Conservation (phyloP, 768 basidiomycete species). For the Tricholoma furcatifolium region DNA sequence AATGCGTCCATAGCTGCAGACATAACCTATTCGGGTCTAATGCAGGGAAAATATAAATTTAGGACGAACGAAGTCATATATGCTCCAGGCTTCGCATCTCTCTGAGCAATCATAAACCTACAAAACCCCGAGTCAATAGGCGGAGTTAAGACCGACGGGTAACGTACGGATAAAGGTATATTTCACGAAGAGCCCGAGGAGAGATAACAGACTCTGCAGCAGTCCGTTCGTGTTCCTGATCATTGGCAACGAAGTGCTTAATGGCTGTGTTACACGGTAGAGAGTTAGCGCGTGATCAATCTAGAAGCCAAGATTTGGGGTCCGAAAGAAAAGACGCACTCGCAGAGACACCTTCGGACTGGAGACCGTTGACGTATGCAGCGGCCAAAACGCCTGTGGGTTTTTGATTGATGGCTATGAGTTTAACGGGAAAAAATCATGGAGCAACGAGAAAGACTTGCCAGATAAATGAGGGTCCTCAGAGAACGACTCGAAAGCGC, state of each 20-base stretch:
- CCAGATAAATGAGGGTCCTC: conserved; percentile 71
- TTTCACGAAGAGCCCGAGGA: conserved; percentile 64
- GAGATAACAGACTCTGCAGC: conserved; percentile 64
- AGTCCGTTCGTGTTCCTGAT: conserved; percentile 71
- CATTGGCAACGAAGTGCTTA: conserved; percentile 75
- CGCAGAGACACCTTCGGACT: conserved; percentile 62
- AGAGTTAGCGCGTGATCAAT: background rate
- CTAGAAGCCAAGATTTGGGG: background rate
- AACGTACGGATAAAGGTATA: conserved; percentile 68
- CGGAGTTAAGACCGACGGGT: background rate
- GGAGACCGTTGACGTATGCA: conserved; percentile 69
- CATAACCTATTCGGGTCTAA: background rate
- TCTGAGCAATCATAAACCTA: conserved; percentile 70
- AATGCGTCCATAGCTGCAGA: conserved; percentile 64
- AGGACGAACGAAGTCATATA: conserved; percentile 61
- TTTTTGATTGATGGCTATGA: background rate
- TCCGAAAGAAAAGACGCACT: conserved; percentile 27
- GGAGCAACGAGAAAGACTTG: conserved; percentile 16
- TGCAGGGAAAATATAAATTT: background rate
- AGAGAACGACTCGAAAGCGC: conserved; percentile 71
- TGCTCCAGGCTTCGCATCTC: conserved; percentile 57
- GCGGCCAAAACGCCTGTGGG: conserved; percentile 54
- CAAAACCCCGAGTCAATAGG: conserved; percentile 1
- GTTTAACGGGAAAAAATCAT: background rate
- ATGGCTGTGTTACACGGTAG: conserved; percentile 46